These are phyloP conservation scores for Talaromyces atroroseus DNA, from an alignment of 2,329 filamentous ascomycete genomes.

Conservation along the genomic window DNA sequence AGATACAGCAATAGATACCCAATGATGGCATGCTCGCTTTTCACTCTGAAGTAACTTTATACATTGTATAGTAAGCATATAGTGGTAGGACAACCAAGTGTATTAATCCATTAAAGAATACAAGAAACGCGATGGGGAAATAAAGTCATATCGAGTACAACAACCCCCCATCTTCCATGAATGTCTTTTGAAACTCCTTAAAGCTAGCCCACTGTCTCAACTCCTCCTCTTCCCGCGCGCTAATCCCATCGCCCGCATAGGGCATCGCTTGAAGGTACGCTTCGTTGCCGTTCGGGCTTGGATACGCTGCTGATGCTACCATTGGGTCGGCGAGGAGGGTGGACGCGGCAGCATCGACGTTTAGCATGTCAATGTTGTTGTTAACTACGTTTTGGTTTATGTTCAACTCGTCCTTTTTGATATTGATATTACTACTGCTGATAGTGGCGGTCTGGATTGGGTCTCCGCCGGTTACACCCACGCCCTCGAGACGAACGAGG, in stretches of 20 bases:
- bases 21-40: no score
- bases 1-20: no score
- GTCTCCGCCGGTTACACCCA: slow-evolving; percentile 31
- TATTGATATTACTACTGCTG: background rate
- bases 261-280: slow-evolving; percentile 29
- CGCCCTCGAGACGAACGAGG: slow-evolving; percentile 66
- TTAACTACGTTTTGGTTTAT: background rate
- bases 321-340: slow-evolving; percentile 4
- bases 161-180: slow-evolving; percentile 58
- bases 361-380: background rate
- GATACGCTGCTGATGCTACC: slow-evolving; percentile 20
- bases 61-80: no score
- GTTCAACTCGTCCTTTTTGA: background rate
- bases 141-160: slow-evolving; percentile 19
- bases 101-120: no score
- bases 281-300: slow-evolving; percentile 16
- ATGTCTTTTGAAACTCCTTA: slow-evolving; percentile 69
- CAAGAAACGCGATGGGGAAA: background rate
- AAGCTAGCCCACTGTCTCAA: slow-evolving; percentile 72
- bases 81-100: no score
- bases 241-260: slow-evolving; percentile 25
- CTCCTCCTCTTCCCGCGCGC: slow-evolving; percentile 66
- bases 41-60: no score
- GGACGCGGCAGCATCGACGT: background rate
- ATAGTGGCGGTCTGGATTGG: background rate